Conservation (phyloP, 2,329 filamentous ascomycete species). For the Fusarium solani-melongenae region DNA sequence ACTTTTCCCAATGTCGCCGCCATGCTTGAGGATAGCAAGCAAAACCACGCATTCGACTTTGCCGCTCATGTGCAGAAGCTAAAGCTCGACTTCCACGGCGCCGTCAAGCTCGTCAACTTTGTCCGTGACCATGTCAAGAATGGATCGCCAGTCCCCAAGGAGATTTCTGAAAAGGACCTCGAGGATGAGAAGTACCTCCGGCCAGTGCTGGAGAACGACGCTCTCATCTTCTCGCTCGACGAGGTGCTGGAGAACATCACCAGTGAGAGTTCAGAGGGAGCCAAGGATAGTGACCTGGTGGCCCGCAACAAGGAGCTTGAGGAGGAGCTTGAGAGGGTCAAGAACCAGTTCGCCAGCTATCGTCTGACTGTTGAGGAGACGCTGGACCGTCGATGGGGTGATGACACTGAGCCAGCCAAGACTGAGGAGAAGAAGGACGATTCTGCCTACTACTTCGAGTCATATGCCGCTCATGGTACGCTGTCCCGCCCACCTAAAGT, state of each 20-base stretch:
- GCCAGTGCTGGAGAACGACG: slow-evolving; percentile 89
- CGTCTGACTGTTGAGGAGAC: slow-evolving; percentile 73
- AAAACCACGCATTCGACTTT: slow-evolving; percentile 75
- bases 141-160: slow-evolving; percentile 60
- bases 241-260: slow-evolving; percentile 65
- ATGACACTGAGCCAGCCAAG: slow-evolving; percentile 58
- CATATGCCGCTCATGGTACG: slow-evolving; percentile 70
- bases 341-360: slow-evolving; percentile 73
- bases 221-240: slow-evolving; percentile 86
- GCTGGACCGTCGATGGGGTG: slow-evolving; percentile 72
- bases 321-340: slow-evolving; percentile 68
- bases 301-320: slow-evolving; percentile 67
- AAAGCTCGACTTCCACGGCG: slow-evolving; percentile 77
- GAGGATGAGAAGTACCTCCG: slow-evolving; percentile 84
- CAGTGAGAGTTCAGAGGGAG: slow-evolving; percentile 57
- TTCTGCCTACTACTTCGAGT: slow-evolving; percentile 67
- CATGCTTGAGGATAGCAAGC: slow-evolving; percentile 77
- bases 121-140: slow-evolving; percentile 61
- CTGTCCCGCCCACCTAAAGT: too few relatives aligned
- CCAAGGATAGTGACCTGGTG: slow-evolving; percentile 48
- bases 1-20: slow-evolving; percentile 71
- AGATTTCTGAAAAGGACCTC: slow-evolving; percentile 72
- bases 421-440: slow-evolving; percentile 45
- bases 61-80: slow-evolving; percentile 66
- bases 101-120: slow-evolving; percentile 81